Evolutionary conservation across 306 rosid genomes (phyloP).

Genomic region (Sesbania bispinosa): DNA sequence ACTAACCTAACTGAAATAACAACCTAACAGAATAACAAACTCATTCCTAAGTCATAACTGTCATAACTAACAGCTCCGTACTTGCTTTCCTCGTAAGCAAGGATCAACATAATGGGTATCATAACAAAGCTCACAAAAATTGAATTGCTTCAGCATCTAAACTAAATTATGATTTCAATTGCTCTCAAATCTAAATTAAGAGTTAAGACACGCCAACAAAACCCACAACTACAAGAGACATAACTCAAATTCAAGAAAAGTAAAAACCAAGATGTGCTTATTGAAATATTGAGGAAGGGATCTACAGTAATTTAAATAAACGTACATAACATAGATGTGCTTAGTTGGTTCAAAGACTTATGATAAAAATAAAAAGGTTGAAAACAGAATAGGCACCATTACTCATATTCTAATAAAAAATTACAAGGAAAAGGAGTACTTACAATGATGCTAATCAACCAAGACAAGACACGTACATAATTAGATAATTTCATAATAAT

Average conservation of each 20-base stretch:
- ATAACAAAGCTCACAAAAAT: conserved; percentile 13
- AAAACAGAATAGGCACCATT: background rate
- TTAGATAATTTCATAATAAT: background rate
- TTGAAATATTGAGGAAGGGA: background rate
- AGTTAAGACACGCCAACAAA: conserved; percentile 7
- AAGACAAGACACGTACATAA: background rate
- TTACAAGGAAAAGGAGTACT: background rate
- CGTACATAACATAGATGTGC: too few relatives aligned
- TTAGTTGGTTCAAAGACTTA: background rate
- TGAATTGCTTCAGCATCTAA: background rate
- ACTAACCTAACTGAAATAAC: too few relatives aligned
- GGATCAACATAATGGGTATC: conserved; percentile 2
- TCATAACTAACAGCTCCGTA: too few relatives aligned
- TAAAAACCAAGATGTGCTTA: too few relatives aligned
- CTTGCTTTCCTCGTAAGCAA: conserved; percentile 23
- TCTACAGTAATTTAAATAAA: too few relatives aligned
- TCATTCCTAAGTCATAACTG: too few relatives aligned
- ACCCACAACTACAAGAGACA: background rate
- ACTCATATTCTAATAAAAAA: too few relatives aligned
- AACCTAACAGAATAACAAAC: too few relatives aligned
- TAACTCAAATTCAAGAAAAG: background rate
- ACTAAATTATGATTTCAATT: conserved; percentile 10
- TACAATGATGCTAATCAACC: background rate
- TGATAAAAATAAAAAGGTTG: background rate
- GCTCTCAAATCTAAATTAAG: conserved; percentile 31